Conservation (phyloP, 768 basidiomycete genomes). For the Dacryopinax primogenitus region DNA sequence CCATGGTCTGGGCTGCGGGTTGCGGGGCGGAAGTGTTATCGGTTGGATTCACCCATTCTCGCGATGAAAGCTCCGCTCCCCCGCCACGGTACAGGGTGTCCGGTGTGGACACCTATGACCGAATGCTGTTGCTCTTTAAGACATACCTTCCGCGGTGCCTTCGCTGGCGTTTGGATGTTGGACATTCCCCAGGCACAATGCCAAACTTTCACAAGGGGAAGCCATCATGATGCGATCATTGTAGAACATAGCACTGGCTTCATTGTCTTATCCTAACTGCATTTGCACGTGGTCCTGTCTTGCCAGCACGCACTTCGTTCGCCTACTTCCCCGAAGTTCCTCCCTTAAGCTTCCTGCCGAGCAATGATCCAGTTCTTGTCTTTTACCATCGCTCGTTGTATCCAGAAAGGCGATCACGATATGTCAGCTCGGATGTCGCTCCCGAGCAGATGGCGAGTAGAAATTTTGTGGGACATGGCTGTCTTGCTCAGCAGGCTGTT, state of each 20-base stretch:
- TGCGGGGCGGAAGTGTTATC: background rate
- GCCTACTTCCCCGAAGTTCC: background rate
- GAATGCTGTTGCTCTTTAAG: background rate
- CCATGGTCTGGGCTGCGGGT: background rate
- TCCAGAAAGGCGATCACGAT: too few species aligned
- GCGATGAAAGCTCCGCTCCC: background rate
- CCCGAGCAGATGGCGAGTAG: too few species aligned
- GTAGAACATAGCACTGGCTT: background rate
- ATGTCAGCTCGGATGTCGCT: too few species aligned
- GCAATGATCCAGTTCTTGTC: too few species aligned
- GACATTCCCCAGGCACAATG: too few species aligned
- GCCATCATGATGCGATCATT: too few species aligned
- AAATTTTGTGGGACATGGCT: too few species aligned
- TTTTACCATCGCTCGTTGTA: too few species aligned
- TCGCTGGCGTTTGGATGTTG: too few species aligned
- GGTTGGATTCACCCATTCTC: background rate
- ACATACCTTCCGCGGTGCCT: background rate
- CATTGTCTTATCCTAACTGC: background rate
- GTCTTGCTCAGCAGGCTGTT: too few species aligned
- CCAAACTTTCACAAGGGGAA: too few species aligned
- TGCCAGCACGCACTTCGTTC: background rate
- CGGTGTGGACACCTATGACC: background rate
- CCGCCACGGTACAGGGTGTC: background rate
- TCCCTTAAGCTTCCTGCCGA: background rate
- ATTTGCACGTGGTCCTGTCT: background rate